Conservation (phyloP, 768 basidiomycete species). For the Leccinum rimulosum region DNA sequence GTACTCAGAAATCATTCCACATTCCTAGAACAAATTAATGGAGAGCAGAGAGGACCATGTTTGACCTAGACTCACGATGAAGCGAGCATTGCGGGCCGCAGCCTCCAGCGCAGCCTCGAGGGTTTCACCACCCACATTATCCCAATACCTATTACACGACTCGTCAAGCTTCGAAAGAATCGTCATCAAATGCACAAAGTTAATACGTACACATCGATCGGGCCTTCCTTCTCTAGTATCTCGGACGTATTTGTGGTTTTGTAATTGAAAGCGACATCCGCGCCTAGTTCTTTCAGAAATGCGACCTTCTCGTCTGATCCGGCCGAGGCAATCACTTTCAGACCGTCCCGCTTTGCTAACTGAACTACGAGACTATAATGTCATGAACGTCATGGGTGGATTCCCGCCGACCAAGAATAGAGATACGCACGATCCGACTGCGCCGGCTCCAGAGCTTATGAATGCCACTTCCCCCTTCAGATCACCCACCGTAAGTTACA, state of each 20-base stretch:
- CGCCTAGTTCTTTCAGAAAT: slow-evolving; percentile 56
- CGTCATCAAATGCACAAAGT: not conserved
- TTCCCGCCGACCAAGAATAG: not conserved
- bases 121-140: slow-evolving; percentile 30
- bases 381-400: slow-evolving; percentile 4
- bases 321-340: slow-evolving; percentile 69
- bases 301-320: slow-evolving; percentile 71
- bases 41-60: not conserved
- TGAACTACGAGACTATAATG: slow-evolving; percentile 43
- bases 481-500: not conserved
- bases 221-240: slow-evolving; percentile 55
- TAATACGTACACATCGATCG: slow-evolving; percentile 46
- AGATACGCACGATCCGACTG: slow-evolving; percentile 57
- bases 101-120: slow-evolving; percentile 53
- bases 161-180: not conserved
- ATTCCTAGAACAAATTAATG: slow-evolving; percentile 25
- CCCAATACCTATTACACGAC: slow-evolving; percentile 12
- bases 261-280: slow-evolving; percentile 73
- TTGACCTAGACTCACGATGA: slow-evolving; percentile 36
- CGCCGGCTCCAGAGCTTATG: slow-evolving; percentile 40
- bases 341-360: slow-evolving; percentile 46
- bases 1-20: slow-evolving; percentile 27
- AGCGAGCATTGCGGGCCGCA: slow-evolving; percentile 43
- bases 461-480: slow-evolving; percentile 47
- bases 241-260: slow-evolving; percentile 54